Evolutionary conservation across 768 basidiomycete genomes (phyloP).

Genomic region (Mycena pura): DNA sequence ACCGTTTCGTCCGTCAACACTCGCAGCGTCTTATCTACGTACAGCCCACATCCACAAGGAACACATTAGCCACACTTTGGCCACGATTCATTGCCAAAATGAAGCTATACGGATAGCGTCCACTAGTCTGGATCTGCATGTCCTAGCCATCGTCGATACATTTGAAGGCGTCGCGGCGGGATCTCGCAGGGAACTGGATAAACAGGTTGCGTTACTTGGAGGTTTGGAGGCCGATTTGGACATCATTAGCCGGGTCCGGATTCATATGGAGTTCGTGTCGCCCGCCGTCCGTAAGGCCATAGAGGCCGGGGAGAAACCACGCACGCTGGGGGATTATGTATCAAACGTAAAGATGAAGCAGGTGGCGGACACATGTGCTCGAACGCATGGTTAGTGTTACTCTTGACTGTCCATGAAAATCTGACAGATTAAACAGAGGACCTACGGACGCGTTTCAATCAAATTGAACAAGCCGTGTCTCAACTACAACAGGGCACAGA

Average conservation of each 20-base stretch:
- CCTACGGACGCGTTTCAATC: constrained; percentile 57
- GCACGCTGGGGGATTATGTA: constrained; percentile 84
- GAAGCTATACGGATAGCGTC: constrained; percentile 79
- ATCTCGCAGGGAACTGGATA: constrained; percentile 71
- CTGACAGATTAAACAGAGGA: constrained; percentile 54
- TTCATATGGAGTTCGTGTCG: constrained; percentile 82
- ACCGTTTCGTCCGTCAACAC: constrained; percentile 71
- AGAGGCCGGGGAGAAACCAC: constrained; percentile 69
- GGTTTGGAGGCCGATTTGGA: constrained; percentile 77
- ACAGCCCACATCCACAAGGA: constrained; percentile 72
- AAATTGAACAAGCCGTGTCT: constrained; percentile 59
- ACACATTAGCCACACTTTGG: constrained; percentile 56
- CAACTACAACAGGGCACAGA: constrained; percentile 66
- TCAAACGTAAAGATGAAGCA: constrained; percentile 79
- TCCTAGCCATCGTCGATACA: constrained; percentile 72
- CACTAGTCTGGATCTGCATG: constrained; percentile 71
- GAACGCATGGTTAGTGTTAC: constrained; percentile 65
- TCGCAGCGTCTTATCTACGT: constrained; percentile 70
- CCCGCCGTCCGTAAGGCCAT: constrained; percentile 69
- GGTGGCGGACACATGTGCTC: constrained; percentile 74
- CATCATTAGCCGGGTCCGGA: constrained; percentile 66
- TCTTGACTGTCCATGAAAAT: neutral
- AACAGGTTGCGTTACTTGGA: constrained; percentile 65
- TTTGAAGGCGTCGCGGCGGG: constrained; percentile 65
- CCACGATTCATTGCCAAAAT: constrained; percentile 68